Percentiles rank a stretch among this genome's conserved stretches.
These are phyloP conservation scores for Candida maesae DNA, from an alignment of 805 yeast genomes.

Conservation along the genomic window DNA sequence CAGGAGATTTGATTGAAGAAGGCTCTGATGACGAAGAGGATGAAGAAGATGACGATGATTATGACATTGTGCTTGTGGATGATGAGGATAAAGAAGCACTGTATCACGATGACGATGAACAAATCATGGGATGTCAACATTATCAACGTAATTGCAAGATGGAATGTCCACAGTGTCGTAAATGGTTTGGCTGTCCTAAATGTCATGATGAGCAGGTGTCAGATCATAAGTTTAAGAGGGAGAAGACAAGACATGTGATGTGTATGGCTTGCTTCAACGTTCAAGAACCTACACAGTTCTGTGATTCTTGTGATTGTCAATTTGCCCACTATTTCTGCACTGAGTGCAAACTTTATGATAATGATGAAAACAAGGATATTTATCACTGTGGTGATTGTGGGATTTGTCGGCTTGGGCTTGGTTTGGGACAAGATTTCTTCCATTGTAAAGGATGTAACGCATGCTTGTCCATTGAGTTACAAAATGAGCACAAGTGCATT, in stretches of 20 bases:
- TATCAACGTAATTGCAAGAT: constrained; percentile 80
- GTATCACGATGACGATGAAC: constrained; percentile 40
- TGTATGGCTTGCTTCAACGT: constrained; percentile 80
- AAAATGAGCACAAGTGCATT: constrained; percentile 76
- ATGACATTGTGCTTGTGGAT: constrained; percentile 35
- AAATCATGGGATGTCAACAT: constrained; percentile 72
- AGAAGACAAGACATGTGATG: constrained; percentile 60
- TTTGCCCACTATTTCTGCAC: constrained; percentile 77
- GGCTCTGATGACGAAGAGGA: constrained; percentile 15
- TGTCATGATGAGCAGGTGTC: constrained; percentile 70
- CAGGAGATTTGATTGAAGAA: no score
- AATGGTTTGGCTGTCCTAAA: constrained; percentile 78
- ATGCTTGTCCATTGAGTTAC: constrained; percentile 76
- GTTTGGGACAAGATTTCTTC: constrained; percentile 83
- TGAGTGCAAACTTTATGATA: constrained; percentile 78
- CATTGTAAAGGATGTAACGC: constrained; percentile 90
- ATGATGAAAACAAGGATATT: constrained; percentile 72
- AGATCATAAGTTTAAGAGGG: constrained; percentile 56
- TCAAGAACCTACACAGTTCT: constrained; percentile 68
- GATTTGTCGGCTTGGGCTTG: constrained; percentile 86
- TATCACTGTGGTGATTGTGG: constrained; percentile 94
- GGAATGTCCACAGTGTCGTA: constrained; percentile 70
- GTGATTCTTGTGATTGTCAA: constrained; percentile 61
- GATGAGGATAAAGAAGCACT: constrained; percentile 46
- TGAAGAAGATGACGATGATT: constrained; percentile 13